Percentiles rank a stretch among this genome's conserved stretches.
phyloP scores from a whole-genome alignment of 1,139 yeast genomes.

The Nakaseomyces bracarensis region DNA sequence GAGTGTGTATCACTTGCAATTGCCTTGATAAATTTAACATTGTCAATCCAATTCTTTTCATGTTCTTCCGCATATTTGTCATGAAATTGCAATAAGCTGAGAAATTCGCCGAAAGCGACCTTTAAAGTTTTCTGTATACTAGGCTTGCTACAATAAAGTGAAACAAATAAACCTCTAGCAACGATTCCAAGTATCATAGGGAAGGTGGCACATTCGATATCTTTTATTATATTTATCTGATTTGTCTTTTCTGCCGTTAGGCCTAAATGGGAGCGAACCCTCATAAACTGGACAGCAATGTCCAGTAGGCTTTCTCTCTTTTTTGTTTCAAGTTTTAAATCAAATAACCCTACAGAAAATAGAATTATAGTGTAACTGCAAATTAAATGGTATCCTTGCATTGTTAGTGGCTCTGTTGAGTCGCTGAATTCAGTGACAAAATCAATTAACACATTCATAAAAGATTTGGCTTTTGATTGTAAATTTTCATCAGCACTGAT shows the following conservation, averaged over 20 bases:
- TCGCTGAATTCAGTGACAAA: slow-evolving; percentile 19
- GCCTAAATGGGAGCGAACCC: slow-evolving; percentile 22
- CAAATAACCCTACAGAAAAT: slow-evolving; percentile 24
- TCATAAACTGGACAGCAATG: slow-evolving; percentile 20
- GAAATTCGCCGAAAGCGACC: slow-evolving; percentile 14
- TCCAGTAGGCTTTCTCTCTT: slow-evolving; percentile 23
- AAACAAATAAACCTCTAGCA: slow-evolving; percentile 25
- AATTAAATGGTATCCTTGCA: slow-evolving; percentile 18
- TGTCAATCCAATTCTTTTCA: slow-evolving; percentile 25
- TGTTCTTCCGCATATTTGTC: slow-evolving; percentile 14
- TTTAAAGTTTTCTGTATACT: slow-evolving; percentile 17
- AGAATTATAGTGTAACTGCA: slow-evolving; percentile 22
- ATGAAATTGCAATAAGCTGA: slow-evolving; percentile 14
- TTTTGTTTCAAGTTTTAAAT: slow-evolving; percentile 17
- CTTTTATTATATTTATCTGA: slow-evolving; percentile 12
- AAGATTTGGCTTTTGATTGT: slow-evolving; percentile 8
- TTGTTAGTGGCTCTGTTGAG: slow-evolving; percentile 14
- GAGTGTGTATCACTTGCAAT: slow-evolving; percentile 51
- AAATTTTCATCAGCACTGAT: slow-evolving; percentile 11
- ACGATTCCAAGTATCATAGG: slow-evolving; percentile 22
- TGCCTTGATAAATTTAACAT: slow-evolving; percentile 40
- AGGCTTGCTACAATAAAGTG: slow-evolving; percentile 19
- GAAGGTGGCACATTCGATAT: slow-evolving; percentile 20
- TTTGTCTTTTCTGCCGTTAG: slow-evolving; percentile 14
- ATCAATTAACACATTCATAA: slow-evolving; percentile 19